phyloP scores from a whole-genome alignment of 2,329 filamentous ascomycete species.

The Aspergillus sp. region DNA sequence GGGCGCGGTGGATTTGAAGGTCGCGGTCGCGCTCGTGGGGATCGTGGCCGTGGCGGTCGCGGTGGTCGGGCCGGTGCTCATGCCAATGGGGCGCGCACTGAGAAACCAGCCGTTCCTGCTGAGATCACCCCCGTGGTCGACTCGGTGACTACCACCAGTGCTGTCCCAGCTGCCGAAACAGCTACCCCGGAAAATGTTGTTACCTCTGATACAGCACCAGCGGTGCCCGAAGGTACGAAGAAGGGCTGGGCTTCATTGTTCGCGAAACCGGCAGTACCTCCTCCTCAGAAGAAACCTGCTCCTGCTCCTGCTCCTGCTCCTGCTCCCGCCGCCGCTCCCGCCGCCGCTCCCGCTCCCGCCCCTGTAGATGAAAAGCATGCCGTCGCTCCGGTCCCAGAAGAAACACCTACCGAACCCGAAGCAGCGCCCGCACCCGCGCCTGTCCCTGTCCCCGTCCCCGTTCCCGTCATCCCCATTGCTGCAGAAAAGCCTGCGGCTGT shows the following conservation, averaged over 20 bases:
- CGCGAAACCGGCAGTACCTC: constrained; percentile 64
- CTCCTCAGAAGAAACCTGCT: constrained; percentile 55
- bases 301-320: constrained; percentile 47
- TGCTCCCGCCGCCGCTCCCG: constrained; percentile 23
- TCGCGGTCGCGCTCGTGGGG: constrained; percentile 52
- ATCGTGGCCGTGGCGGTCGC: constrained; percentile 53
- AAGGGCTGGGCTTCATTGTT: constrained; percentile 75
- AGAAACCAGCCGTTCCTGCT: constrained; percentile 32
- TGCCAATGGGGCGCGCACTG: constrained; percentile 48
- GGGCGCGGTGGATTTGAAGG: constrained; percentile 53
- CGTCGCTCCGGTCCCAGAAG: constrained; percentile 9
- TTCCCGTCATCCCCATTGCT: constrained; percentile 31
- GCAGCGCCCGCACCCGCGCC: constrained; percentile 29
- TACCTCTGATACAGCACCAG: constrained; percentile 21
- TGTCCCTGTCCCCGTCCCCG: constrained; percentile 37
- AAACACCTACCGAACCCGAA: constrained; percentile 23
- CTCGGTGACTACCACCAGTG: constrained; percentile 30
- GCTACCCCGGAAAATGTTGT: constrained; percentile 29
- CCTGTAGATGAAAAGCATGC: constrained; percentile 27
- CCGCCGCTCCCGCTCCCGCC: constrained; percentile 19
- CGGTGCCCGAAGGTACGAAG: constrained; percentile 46
- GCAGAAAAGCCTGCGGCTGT: constrained; percentile 41
- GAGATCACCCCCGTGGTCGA: constrained; percentile 28
- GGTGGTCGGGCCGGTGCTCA: constrained; percentile 50
- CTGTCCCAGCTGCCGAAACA: constrained; percentile 27